Conservation (phyloP, 169 alveolate genomes). For the Eimeria acervulina region DNA sequence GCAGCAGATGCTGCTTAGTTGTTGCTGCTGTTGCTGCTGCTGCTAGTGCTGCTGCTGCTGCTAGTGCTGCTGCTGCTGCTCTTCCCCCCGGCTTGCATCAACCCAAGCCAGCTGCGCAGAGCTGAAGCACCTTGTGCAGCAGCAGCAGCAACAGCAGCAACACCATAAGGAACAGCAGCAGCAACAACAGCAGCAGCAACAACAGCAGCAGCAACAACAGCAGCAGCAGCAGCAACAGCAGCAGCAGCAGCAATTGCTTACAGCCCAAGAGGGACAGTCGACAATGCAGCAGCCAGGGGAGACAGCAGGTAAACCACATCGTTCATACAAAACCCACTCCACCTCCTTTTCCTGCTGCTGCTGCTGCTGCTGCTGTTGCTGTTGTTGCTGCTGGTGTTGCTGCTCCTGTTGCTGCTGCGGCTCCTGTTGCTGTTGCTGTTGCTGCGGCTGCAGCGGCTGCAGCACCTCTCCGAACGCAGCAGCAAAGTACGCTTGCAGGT, state of each 20-base stretch:
- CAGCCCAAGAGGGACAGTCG: constrained; percentile 12
- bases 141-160: constrained; percentile 14
- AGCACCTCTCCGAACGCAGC: background rate
- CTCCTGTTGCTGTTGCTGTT: too few species aligned
- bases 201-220: constrained; percentile 23
- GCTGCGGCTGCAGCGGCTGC: too few species aligned
- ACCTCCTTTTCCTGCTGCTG: background rate
- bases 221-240: constrained; percentile 21
- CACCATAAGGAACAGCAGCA: background rate
- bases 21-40: background rate
- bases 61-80: constrained; percentile 16
- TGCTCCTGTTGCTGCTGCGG: too few species aligned
- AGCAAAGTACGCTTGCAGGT: background rate
- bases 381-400: too few species aligned
- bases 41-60: constrained; percentile 25
- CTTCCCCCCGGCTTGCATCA: background rate
- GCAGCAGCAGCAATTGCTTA: constrained; percentile 5
- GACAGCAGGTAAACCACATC: background rate
- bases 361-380: too few species aligned
- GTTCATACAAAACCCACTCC: background rate
- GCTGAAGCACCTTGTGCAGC: background rate
- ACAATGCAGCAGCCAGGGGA: background rate
- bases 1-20: background rate
- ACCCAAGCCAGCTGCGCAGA: background rate
- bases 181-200: constrained; percentile 22